Evolutionary conservation across 148 eudicot genomes (phyloP), one percentile per base, ranked within the genome.

Genomic region (Fagopyrum homotropicum): DNA sequence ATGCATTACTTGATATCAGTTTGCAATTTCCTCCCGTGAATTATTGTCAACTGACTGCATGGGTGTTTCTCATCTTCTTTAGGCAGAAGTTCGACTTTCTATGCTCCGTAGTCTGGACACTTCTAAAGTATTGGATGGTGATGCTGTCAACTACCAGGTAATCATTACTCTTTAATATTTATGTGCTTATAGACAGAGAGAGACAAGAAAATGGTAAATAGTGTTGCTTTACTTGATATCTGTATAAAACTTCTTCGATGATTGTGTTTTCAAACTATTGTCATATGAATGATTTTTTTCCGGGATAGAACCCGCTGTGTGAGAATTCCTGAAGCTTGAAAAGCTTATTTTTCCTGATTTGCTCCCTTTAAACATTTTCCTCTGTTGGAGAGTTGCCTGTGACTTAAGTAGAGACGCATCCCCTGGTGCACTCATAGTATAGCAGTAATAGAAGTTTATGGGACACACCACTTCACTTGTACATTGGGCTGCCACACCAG

Each of bases 21-120:
- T 66, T 8, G 14, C 19, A 40, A 44, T 77, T 75, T 60, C 35
- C 72, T 22, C 22, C 5, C 29, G n/a, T 1, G n/a, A 26, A 8
- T 12, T 26, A 10, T 17, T 30, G 29, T 44, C 59, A 40, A 10
- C 60, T 48, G 49, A 72, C 46, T 52, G 45, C 5, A 50, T 51
- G 47, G 61, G 19, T 71, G 40, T 59, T 9, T 61, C 3, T 17
- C 22, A 47, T 72, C 46, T 59, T 50, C 46, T 77, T 26, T 74
- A 89, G 88, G 96, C 92, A 55, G 93, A 86, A 81, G 74, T 95
- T 78, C 88, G 96, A 17, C 89, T 89, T 68, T 75, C 84, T 59
- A 82, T 88, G 11, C 83, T 95, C 47, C 52, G 75, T 44, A 82
- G 86, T 76, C 81, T 95, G 77, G 90, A 92, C 81, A 81, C 81